Conservation (phyloP, 73 alveolate genomes). For the Breviolum minutum region DNA sequence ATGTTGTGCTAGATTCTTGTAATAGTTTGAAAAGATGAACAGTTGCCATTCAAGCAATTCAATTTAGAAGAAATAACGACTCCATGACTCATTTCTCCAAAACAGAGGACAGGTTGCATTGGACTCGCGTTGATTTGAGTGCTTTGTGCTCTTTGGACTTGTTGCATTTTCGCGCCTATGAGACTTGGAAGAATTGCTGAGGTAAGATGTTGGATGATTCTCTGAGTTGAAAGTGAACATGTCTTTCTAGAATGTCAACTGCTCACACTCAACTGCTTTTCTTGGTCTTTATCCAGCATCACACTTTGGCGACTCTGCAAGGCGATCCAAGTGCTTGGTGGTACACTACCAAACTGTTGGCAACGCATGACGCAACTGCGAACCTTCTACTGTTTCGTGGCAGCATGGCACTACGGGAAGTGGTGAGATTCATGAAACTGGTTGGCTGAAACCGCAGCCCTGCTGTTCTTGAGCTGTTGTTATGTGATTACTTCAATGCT, state of each 20-base stretch:
- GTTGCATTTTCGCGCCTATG: constrained; percentile 1
- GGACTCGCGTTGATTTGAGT: background rate
- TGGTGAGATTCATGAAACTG: background rate
- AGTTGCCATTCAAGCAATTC: no score
- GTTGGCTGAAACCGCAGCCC: background rate
- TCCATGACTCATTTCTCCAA: no score
- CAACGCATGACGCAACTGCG: background rate
- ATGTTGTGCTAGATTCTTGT: no score
- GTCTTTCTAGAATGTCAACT: no score
- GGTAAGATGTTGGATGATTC: no score
- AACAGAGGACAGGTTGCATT: constrained; percentile 8
- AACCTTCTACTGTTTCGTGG: constrained; percentile 28
- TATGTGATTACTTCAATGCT: no score
- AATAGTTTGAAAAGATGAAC: no score
- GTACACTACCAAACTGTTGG: constrained; percentile 47
- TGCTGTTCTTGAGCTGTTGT: no score
- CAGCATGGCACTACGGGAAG: background rate
- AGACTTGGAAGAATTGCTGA: background rate
- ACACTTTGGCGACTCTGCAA: background rate
- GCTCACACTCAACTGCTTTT: background rate
- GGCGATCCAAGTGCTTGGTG: constrained; percentile 47
- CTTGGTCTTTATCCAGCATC: background rate
- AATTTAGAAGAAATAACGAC: no score
- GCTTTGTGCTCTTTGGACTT: constrained; percentile 29
- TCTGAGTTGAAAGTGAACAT: background rate